Evolutionary conservation across 345 rosid species (phyloP).

Genomic region (Salix suchowensis): DNA sequence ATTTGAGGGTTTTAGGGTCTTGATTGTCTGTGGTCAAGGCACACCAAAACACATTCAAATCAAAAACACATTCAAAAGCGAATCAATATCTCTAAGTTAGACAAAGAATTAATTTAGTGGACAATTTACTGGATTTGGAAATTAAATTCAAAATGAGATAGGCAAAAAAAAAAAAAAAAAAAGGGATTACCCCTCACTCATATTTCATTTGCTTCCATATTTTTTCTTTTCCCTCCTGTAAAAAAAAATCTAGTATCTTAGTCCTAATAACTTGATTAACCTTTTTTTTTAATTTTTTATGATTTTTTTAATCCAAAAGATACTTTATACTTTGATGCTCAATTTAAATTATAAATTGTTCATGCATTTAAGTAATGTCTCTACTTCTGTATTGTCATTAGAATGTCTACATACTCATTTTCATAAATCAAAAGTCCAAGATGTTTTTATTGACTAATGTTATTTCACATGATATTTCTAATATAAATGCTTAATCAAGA

Average conservation of each 20-base stretch:
- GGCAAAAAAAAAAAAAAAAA: too few species aligned
- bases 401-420: too few species aligned
- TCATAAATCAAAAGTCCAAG: not conserved
- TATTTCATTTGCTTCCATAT: not conserved
- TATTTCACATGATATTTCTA: not conserved
- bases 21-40: not conserved
- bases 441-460: not conserved
- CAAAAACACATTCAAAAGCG: too few species aligned
- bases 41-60: not conserved
- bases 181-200: too few species aligned
- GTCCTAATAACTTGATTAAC: not conserved
- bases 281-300: not conserved
- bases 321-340: not conserved
- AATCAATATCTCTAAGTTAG: too few species aligned
- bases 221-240: not conserved
- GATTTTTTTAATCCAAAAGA: not conserved
- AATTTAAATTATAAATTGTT: not conserved
- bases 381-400: not conserved
- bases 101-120: too few species aligned
- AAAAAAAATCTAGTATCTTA: too few species aligned
- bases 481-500: not conserved
- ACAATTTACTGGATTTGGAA: too few species aligned
- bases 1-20: constrained; percentile 14
- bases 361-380: not conserved
- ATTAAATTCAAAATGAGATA: too few species aligned